phyloP scores from a whole-genome alignment of 768 basidiomycete species.

The Suillus alpinus region DNA sequence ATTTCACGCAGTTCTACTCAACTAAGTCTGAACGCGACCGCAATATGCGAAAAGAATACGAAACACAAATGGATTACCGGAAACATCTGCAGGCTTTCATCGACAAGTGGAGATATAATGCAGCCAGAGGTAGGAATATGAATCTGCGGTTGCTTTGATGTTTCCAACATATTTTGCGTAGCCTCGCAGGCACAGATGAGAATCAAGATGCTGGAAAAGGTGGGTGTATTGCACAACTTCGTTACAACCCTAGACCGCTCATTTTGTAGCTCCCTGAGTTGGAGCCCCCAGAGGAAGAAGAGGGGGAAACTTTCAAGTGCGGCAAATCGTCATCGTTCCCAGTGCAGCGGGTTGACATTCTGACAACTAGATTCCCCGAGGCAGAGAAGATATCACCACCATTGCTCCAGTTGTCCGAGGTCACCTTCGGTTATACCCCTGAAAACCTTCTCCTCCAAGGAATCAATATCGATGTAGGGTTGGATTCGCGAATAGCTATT shows the following conservation, averaged over 20 bases:
- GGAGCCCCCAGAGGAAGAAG: conserved; percentile 89
- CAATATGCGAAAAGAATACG: conserved; percentile 92
- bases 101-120: conserved; percentile 97
- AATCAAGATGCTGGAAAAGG: conserved; percentile 77
- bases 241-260: background rate
- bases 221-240: conserved; percentile 16
- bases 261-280: conserved; percentile 76
- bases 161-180: conserved; percentile 24
- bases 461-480: conserved; percentile 86
- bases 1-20: conserved; percentile 98
- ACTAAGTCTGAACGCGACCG: conserved; percentile 94
- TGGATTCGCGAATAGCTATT: conserved; percentile 94
- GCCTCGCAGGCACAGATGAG: conserved; percentile 87
- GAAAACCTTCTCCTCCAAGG: conserved; percentile 75
- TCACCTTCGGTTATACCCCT: conserved; percentile 81
- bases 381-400: conserved; percentile 98
- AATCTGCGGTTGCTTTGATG: background rate
- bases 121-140: conserved; percentile 68
- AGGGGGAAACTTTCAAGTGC: conserved; percentile 89
- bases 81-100: conserved; percentile 97
- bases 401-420: conserved; percentile 86
- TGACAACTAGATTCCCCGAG: conserved; percentile 72
- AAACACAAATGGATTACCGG: conserved; percentile 92
- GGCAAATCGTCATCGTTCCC: conserved; percentile 8
- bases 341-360: conserved; percentile 1